phyloP scores from a whole-genome alignment of 1,284 basidiomycete genomes.

The Athelia psychrophila region DNA sequence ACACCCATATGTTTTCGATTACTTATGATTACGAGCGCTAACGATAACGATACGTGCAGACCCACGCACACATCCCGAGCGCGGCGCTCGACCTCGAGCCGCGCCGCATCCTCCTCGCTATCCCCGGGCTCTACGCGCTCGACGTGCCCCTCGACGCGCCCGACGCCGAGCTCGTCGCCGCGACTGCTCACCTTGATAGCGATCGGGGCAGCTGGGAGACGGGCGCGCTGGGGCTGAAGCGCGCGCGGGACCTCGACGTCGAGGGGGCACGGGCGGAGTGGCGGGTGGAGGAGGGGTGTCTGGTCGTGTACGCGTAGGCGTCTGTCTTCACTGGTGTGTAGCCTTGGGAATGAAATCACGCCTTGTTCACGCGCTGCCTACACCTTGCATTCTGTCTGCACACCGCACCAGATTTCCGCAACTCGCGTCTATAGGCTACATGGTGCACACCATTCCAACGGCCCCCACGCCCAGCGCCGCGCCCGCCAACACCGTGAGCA shows the following conservation, averaged over 20 bases:
- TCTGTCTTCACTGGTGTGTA: neutral
- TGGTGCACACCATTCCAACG: slow-evolving; percentile 47
- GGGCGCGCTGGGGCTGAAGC: slow-evolving; percentile 24
- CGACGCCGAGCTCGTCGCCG: slow-evolving; percentile 20
- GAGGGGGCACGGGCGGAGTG: slow-evolving; percentile 37
- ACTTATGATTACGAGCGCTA: no score
- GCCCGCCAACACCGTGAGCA: slow-evolving; percentile 42
- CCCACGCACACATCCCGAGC: slow-evolving; percentile 18
- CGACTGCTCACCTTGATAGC: slow-evolving; percentile 5
- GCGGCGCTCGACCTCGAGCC: slow-evolving; percentile 35
- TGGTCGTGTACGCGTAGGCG: slow-evolving; percentile 26
- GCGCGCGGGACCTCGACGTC: slow-evolving; percentile 29
- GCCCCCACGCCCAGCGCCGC: slow-evolving; percentile 42
- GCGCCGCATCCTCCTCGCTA: slow-evolving; percentile 25
- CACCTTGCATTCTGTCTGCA: neutral
- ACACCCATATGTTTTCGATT: no score
- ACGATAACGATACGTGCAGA: no score
- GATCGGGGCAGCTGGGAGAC: slow-evolving; percentile 2
- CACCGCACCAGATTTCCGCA: neutral
- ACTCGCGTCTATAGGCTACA: slow-evolving; percentile 30
- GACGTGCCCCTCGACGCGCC: slow-evolving; percentile 28
- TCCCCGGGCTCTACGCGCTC: slow-evolving; percentile 27
- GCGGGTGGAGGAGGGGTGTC: slow-evolving; percentile 26
- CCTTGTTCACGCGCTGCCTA: no score
- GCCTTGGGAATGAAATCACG: no score